Evolutionary conservation across 495 filamentous ascomycete species (phyloP).

Genomic region (Podospora pseudocomata): DNA sequence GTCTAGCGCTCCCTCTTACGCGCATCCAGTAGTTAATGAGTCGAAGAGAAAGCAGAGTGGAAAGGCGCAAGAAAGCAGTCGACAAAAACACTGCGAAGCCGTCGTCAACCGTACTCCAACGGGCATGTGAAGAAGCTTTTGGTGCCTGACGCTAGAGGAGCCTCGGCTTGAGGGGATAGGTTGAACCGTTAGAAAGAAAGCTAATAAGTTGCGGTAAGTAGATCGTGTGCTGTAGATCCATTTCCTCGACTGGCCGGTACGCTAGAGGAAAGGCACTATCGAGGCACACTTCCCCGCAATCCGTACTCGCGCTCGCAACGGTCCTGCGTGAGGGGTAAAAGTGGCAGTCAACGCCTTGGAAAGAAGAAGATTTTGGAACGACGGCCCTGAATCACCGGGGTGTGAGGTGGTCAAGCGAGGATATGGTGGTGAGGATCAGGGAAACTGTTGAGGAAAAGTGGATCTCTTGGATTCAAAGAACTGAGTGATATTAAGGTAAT

Average conservation of each 20-base stretch:
- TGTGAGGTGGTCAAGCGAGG: neutral
- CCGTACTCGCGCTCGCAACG: neutral
- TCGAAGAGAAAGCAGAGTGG: neutral
- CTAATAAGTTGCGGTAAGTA: neutral
- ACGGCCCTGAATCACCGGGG: neutral
- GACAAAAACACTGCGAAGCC: neutral
- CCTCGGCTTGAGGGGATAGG: constrained; percentile 12
- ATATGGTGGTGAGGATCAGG: neutral
- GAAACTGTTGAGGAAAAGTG: neutral
- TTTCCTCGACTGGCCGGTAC: neutral
- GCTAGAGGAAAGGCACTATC: neutral
- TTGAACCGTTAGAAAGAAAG: neutral
- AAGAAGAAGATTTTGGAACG: neutral
- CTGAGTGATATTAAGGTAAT: too few relatives aligned
- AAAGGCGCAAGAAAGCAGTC: neutral
- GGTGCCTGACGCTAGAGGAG: constrained; percentile 16
- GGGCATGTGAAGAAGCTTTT: constrained; percentile 19
- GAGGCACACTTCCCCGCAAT: neutral
- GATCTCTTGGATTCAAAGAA: neutral
- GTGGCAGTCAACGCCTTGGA: neutral
- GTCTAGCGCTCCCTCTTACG: neutral
- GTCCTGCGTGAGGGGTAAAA: constrained; percentile 1
- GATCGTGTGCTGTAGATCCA: neutral
- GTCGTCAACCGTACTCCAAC: neutral
- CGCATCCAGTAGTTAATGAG: neutral